Evolutionary conservation across 2,329 filamentous ascomycete genomes (phyloP).

Genomic region (Cyanodermella asteris): DNA sequence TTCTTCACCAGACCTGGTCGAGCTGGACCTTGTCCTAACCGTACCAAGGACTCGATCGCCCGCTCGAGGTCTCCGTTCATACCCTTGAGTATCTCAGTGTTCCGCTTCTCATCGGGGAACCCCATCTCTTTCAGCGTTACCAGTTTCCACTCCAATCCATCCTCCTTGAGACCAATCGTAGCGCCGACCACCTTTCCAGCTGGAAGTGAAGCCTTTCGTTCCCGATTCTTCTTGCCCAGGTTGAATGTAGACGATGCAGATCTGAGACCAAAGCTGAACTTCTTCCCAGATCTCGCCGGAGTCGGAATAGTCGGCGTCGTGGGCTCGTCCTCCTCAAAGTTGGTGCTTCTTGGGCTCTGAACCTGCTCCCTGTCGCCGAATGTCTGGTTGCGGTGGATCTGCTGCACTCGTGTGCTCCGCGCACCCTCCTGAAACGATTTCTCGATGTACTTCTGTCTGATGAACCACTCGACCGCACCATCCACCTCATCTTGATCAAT

Average conservation of each 20-base stretch:
- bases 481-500: constrained; percentile 84
- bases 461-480: constrained; percentile 84
- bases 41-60: constrained; percentile 63
- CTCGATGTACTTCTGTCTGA: constrained; percentile 77
- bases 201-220: constrained; percentile 29
- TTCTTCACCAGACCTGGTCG: constrained; percentile 25
- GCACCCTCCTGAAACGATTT: constrained; percentile 21
- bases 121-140: constrained; percentile 70
- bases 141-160: constrained; percentile 49
- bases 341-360: constrained; percentile 30
- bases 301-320: no score
- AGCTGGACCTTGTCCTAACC: constrained; percentile 50
- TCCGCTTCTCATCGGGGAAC: constrained; percentile 64
- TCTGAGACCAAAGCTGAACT: constrained; percentile 42
- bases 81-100: constrained; percentile 59
- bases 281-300: constrained; percentile 36
- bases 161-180: constrained; percentile 31
- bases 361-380: constrained; percentile 34
- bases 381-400: constrained; percentile 24
- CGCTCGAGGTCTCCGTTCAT: constrained; percentile 69
- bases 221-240: constrained; percentile 22
- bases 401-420: no score
- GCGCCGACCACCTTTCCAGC: no score
- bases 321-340: no score
- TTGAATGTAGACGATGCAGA: constrained; percentile 51